These are phyloP conservation scores for Colletotrichum sp. DNA, from an alignment of 2,329 filamentous ascomycete genomes.

Conservation along the genomic window DNA sequence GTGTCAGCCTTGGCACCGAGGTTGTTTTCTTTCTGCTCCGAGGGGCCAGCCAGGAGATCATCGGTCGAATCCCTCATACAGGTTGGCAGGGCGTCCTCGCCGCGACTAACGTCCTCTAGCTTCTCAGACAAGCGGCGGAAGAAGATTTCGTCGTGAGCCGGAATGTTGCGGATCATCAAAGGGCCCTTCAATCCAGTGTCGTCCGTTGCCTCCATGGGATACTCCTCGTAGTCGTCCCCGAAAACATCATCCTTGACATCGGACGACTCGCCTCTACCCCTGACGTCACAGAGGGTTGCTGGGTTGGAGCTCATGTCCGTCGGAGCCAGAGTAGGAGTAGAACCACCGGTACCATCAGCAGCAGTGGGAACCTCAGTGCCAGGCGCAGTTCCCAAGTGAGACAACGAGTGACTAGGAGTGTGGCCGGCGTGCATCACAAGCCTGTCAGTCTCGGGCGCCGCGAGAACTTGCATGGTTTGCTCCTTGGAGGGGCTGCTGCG, in stretches of 20 bases:
- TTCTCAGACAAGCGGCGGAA: conserved; percentile 55
- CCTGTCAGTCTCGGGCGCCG: conserved; percentile 53
- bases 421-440: conserved; percentile 68
- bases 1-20: neutral
- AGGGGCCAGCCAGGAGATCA: conserved; percentile 17
- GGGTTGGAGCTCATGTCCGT: conserved; percentile 20
- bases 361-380: conserved; percentile 45
- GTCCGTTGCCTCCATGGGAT: conserved; percentile 41
- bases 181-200: conserved; percentile 57
- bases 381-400: conserved; percentile 50
- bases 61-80: conserved; percentile 41
- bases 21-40: conserved; percentile 15
- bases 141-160: conserved; percentile 61
- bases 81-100: conserved; percentile 51
- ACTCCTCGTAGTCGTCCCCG: conserved; percentile 24
- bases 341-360: conserved; percentile 42
- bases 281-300: conserved; percentile 15
- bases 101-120: conserved; percentile 53
- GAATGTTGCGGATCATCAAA: conserved; percentile 59
- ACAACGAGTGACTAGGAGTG: conserved; percentile 65
- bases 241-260: conserved; percentile 10
- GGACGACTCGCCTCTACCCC: conserved; percentile 6
- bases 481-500: conserved; percentile 38
- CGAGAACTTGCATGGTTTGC: conserved; percentile 50
- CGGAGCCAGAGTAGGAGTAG: conserved; percentile 35